Base-by-base conservation (phyloP, 495 filamentous ascomycete species). In the Bacidia rubella region DNA sequence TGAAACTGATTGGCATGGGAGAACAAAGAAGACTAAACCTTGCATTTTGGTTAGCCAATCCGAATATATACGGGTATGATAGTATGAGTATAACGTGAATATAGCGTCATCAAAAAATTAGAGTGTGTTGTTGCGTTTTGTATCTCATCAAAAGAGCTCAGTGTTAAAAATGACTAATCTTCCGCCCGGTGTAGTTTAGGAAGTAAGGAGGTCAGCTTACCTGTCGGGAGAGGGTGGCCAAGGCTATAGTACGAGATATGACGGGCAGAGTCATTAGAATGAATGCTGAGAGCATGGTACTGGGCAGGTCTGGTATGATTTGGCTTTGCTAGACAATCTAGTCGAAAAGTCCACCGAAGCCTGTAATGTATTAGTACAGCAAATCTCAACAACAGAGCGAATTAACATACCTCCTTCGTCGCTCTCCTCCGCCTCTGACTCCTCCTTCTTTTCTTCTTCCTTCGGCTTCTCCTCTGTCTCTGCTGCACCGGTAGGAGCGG, bases 401-500 rank as follows among this genome's bases (percentile, higher is more conserved):
- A 9, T 5, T 15, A 12, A 21, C 21, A 17, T 32, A 57, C 29
- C 51, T 63, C 61, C 63, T 55, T 73, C 74, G 19, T 71, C 72
- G 51, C 71, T 70, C 59, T 68, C 74, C 59, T 73, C 68, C 54
- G 68, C 68, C 29, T 59, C 65, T 24, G 67, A 70, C 51, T 73
- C 71, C 47, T 62, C 73, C 60, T 77, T 65, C 53, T 69, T 69
- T 58, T 84, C 81, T 56, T 76, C 70, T 41, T 70, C 67, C 58
- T 73, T 71, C 12, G 52, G 35, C 32, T 57, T 49, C 12, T 26
- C 55, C 1, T 51, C 57, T n/a, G 68, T 64, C 38, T 65, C 61
- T 27, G 71, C 67, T 45, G 77, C 72, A 55, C 79, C 86, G 50
- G 68, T 78, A 26, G 88, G 87, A 58, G 81, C 89, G 65, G 88